phyloP scores from a whole-genome alignment of 1,284 basidiomycete genomes.

The Apiotrichum sp. region DNA sequence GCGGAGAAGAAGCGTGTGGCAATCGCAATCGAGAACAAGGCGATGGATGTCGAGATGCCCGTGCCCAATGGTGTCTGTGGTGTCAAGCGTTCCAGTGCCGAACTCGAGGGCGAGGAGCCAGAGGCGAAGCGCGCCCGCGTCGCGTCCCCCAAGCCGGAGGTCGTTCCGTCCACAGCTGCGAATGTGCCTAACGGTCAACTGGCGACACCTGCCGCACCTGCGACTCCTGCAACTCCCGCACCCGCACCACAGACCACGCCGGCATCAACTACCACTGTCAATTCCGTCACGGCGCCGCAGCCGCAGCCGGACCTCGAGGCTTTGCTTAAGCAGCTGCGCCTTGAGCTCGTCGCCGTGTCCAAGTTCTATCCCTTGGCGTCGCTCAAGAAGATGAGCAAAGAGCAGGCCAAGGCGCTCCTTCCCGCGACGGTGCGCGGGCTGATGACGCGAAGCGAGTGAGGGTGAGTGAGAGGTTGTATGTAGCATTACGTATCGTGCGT shows the following conservation, averaged over 20 bases:
- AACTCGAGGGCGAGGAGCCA: neutral
- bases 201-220: neutral
- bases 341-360: constrained; percentile 39
- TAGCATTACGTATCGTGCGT: no score
- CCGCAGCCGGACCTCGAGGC: constrained; percentile 7
- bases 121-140: constrained; percentile 8
- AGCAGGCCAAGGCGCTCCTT: constrained; percentile 32
- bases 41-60: constrained; percentile 4
- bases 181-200: no score
- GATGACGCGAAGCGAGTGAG: constrained; percentile 18
- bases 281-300: neutral
- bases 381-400: constrained; percentile 35
- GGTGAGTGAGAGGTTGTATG: no score
- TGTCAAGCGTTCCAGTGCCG: neutral
- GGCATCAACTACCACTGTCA: neutral
- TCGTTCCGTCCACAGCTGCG: no score
- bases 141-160: neutral
- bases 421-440: constrained; percentile 35
- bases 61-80: neutral
- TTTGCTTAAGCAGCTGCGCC: constrained; percentile 25
- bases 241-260: constrained; percentile 10
- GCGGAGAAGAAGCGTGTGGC: neutral
- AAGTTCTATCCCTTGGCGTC: constrained; percentile 43
- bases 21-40: neutral
- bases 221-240: constrained; percentile 2